phyloP scores from a whole-genome alignment of 2,329 filamentous ascomycete genomes.

The Phialemoniopsis sp. region DNA sequence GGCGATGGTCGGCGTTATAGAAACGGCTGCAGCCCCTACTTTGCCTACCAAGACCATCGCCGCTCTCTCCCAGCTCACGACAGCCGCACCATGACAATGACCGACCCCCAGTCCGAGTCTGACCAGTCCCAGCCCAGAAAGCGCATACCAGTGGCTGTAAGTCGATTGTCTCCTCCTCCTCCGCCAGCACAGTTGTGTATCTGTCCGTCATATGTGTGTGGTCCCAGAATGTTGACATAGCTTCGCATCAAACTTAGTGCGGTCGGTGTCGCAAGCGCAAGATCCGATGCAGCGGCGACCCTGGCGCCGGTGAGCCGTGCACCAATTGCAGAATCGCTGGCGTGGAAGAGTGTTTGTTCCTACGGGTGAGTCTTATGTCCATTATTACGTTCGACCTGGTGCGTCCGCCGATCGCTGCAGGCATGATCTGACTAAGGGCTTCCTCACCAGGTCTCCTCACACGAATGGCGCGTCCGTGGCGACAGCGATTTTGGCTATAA shows the following conservation, averaged over 20 bases:
- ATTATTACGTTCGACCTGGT: neutral
- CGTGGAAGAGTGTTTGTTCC: constrained; percentile 68
- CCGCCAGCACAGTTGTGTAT: neutral
- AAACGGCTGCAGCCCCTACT: constrained; percentile 32
- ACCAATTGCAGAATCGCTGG: constrained; percentile 77
- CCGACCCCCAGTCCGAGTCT: constrained; percentile 33
- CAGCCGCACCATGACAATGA: constrained; percentile 27
- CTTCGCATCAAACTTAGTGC: constrained; percentile 52
- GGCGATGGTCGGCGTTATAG: constrained; percentile 35
- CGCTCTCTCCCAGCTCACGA: constrained; percentile 32
- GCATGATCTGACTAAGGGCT: constrained; percentile 1
- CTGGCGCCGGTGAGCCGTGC: constrained; percentile 72
- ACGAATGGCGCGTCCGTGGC: constrained; percentile 27
- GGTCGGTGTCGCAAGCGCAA: constrained; percentile 87
- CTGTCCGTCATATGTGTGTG: neutral
- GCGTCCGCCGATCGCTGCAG: constrained; percentile 2
- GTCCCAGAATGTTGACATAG: too few species aligned
- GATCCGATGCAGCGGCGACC: constrained; percentile 89
- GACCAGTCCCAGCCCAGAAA: constrained; percentile 45
- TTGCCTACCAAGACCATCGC: constrained; percentile 27
- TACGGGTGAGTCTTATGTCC: constrained; percentile 56
- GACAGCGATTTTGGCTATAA: constrained; percentile 28
- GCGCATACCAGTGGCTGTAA: constrained; percentile 56
- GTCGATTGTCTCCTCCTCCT: constrained; percentile 16
- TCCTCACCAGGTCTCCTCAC: constrained; percentile 28